A percentile compares a stretch with the other conserved stretches of the same genome.
Conservation (phyloP, 768 basidiomycete genomes). For the Pleurotus platypus region DNA sequence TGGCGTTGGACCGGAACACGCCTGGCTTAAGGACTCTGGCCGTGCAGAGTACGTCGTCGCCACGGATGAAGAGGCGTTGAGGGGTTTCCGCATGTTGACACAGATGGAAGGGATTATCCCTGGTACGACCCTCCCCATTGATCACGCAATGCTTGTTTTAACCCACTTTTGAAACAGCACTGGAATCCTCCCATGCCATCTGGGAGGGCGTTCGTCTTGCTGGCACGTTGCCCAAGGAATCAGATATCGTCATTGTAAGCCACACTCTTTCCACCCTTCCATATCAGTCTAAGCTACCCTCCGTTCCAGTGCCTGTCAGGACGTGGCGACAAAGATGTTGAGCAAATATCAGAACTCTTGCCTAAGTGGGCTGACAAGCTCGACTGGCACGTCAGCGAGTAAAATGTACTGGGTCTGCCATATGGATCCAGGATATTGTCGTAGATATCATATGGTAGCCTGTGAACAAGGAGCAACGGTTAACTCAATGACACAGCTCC, state of each 20-base stretch:
- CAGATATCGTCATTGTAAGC: constrained; percentile 88
- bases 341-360: constrained; percentile 90
- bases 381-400: constrained; percentile 75
- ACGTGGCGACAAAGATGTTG: constrained; percentile 96
- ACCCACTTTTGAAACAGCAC: constrained; percentile 41
- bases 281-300: not conserved
- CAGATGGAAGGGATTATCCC: constrained; percentile 98
- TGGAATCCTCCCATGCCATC: constrained; percentile 95
- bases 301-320: constrained; percentile 79
- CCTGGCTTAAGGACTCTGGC: constrained; percentile 93
- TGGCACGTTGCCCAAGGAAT: constrained; percentile 77
- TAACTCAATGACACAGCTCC: too few relatives aligned
- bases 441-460: too few relatives aligned
- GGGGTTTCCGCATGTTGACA: constrained; percentile 88
- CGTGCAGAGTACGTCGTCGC: constrained; percentile 92
- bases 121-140: constrained; percentile 40
- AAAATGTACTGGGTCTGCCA: not conserved
- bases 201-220: constrained; percentile 90
- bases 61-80: constrained; percentile 89
- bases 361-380: constrained; percentile 94
- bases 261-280: constrained; percentile 1
- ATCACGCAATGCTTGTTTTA: not conserved
- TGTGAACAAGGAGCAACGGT: too few relatives aligned
- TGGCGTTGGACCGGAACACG: constrained; percentile 97
- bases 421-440: too few relatives aligned